Base-by-base conservation (phyloP, 169 alveolate genomes). In the Theileria sp. region DNA sequence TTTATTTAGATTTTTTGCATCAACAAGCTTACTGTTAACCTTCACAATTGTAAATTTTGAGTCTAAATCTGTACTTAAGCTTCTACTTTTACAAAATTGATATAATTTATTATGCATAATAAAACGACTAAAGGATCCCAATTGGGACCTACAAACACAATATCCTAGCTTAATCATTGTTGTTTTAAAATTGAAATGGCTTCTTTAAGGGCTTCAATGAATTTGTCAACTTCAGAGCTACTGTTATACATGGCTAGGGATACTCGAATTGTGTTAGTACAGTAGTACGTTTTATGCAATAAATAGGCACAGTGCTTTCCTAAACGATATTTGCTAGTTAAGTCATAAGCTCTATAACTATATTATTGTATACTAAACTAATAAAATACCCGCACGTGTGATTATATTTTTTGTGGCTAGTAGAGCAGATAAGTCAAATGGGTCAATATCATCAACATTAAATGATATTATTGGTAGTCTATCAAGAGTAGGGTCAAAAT, bases 281-380 rank as follows among this genome's bases (percentile, higher is more conserved):
- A 44, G n/a, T 69, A 71, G 69, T 67, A 49, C 25, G 66, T 54
- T 8, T 61, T 50, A 54, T 84, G 90, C 17, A 77, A 65, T 10
- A 84, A 19, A 58, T 76, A 80, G 21, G 90, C 86, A 60, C 90
- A 84, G 71, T 84, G 90, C 61, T 84, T 60, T 25, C 90, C 90
- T 82, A 80, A n/a, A 32, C 54, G 8, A 44, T 44, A 44, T 10
- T 44, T 44, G 0, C n/a, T n/a, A n/a, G n/a, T n/a, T n/a, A n/a
- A n/a, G 36, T 32, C 5, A 32, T 1, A 32, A 32, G 5, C 5
- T 1, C 1, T 32, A 32, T 32, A 32, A 32, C 5, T 32, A 32
- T 32, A 32, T 44, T 2, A 44, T 44, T 44, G 17, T 10, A 13
- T 44, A 13, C 1, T 44, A 44, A 44, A 44, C 17, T 44, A 44